Conservation (phyloP, 768 basidiomycete genomes). For the Tubosaeta sp. region DNA sequence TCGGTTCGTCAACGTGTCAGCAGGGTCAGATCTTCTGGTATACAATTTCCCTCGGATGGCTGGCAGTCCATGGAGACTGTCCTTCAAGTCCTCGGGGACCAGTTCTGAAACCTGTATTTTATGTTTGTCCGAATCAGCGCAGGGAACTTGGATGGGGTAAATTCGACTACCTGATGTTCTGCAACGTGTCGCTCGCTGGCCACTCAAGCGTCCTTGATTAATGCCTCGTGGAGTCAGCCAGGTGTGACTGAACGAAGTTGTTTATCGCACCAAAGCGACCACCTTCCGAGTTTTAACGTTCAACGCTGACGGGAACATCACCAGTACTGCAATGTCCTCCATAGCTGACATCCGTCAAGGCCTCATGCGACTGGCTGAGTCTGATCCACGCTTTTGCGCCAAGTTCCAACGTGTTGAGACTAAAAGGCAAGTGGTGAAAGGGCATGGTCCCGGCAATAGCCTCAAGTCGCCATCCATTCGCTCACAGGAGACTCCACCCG, state of each 20-base stretch:
- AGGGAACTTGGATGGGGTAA: conserved; percentile 5
- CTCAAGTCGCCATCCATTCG: not conserved
- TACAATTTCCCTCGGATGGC: conserved; percentile 7
- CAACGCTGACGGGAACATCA: not conserved
- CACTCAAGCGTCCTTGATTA: not conserved
- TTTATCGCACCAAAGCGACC: not conserved
- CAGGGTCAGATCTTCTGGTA: conserved; percentile 5
- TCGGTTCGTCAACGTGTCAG: not conserved
- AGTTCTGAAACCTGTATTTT: not conserved
- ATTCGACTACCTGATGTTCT: conserved; percentile 1
- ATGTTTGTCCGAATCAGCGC: conserved; percentile 2
- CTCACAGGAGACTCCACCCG: not conserved
- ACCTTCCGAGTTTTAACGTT: too few relatives aligned
- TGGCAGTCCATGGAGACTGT: conserved; percentile 1
- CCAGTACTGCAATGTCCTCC: too few relatives aligned
- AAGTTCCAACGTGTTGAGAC: conserved; percentile 14
- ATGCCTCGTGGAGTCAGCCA: conserved; percentile 20
- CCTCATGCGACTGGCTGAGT: not conserved
- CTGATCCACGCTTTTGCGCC: not conserved
- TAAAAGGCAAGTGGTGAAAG: not conserved
- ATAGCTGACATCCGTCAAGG: not conserved
- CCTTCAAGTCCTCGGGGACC: conserved; percentile 1
- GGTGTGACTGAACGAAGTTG: too few relatives aligned
- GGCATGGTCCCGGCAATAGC: not conserved
- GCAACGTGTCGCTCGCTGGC: too few relatives aligned